Conservation (phyloP, 179 eudicot genomes). For the Gypsophila paniculata region DNA sequence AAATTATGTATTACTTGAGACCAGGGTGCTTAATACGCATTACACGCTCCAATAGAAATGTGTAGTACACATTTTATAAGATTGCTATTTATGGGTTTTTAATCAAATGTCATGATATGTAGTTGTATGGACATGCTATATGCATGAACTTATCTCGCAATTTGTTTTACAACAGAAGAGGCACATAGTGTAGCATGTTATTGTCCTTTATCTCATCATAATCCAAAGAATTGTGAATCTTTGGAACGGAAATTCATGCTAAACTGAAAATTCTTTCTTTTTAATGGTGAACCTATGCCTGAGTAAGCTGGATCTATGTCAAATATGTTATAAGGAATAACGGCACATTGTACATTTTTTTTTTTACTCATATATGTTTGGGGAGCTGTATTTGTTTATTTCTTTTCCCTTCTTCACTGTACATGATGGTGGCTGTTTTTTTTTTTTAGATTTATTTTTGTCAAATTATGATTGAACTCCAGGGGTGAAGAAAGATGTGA, state of each 20-base stretch:
- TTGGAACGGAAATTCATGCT: neutral
- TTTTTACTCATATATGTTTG: neutral
- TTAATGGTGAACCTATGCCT: neutral
- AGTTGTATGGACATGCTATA: neutral
- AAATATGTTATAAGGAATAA: neutral
- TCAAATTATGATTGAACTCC: conserved; percentile 24
- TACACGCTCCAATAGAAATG: neutral
- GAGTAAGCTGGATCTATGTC: neutral
- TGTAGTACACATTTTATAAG: neutral
- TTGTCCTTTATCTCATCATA: neutral
- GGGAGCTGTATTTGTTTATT: neutral
- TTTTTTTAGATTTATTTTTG: neutral
- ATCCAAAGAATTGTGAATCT: neutral
- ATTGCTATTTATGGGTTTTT: neutral
- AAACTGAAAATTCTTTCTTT: neutral
- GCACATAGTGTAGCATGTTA: neutral
- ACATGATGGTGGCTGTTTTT: neutral
- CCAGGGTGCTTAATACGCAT: neutral
- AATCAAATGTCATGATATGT: neutral
- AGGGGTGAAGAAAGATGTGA: conserved; percentile 98
- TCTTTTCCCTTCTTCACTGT: neutral
- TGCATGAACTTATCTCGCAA: neutral
- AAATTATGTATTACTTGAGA: neutral
- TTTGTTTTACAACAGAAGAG: conserved; percentile 6
- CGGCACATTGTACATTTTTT: neutral